Percentiles rank a stretch among this genome's conserved stretches.
Evolutionary conservation across 1,139 yeast genomes (phyloP).

Genomic region (Kurtzmaniella natalensis): DNA sequence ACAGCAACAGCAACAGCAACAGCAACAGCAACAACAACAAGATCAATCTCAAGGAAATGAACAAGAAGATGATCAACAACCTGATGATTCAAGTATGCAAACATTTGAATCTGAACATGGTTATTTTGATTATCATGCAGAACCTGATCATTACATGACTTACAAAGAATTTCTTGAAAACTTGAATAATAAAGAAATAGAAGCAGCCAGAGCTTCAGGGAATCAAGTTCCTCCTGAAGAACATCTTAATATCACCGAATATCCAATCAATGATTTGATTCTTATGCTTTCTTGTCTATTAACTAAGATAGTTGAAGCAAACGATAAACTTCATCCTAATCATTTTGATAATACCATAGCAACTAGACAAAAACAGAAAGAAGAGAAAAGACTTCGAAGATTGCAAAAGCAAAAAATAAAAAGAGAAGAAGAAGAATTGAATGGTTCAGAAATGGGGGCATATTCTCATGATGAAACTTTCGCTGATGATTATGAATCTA

Average conservation of each 20-base stretch:
- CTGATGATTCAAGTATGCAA: slow-evolving; percentile 2
- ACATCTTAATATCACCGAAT: slow-evolving; percentile 76
- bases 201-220: slow-evolving; percentile 9
- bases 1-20: slow-evolving; percentile 5
- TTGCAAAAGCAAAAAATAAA: slow-evolving; percentile 14
- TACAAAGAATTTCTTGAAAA: slow-evolving; percentile 38
- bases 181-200: slow-evolving; percentile 22
- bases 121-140: slow-evolving; percentile 11
- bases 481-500: slow-evolving; percentile 18
- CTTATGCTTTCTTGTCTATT: slow-evolving; percentile 81
- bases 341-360: slow-evolving; percentile 54
- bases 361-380: slow-evolving; percentile 40
- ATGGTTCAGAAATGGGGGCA: too few species aligned
- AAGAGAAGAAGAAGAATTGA: slow-evolving; percentile 9
- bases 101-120: not conserved
- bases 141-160: slow-evolving; percentile 45
- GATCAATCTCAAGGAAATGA: slow-evolving; percentile 8
- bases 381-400: slow-evolving; percentile 28
- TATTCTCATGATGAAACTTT: slow-evolving; percentile 13
- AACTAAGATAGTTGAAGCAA: slow-evolving; percentile 87
- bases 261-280: slow-evolving; percentile 76
- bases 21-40: slow-evolving; percentile 5
- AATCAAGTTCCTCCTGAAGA: slow-evolving; percentile 25
- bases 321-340: slow-evolving; percentile 77
- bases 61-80: slow-evolving; percentile 4